Evolutionary conservation across 768 basidiomycete genomes (phyloP).

Genomic region (Hygrocybe punicea): DNA sequence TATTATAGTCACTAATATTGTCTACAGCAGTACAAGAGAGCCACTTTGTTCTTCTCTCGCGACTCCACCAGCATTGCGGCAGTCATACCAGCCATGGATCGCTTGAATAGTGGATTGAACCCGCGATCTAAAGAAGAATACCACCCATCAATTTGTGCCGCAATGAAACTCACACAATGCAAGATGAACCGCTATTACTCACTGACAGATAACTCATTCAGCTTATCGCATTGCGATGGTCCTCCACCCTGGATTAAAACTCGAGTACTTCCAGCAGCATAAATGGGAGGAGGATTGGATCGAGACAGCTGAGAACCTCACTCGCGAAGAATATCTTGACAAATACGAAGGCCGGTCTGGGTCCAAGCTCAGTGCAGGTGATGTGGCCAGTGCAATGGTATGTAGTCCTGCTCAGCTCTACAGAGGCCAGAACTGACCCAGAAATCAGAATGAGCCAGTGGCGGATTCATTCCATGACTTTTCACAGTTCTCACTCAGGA

Average conservation of each 20-base stretch:
- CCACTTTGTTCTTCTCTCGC: no score
- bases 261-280: slow-evolving; percentile 25
- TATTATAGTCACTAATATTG: no score
- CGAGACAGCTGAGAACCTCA: slow-evolving; percentile 13
- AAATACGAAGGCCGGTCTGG: background rate
- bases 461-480: background rate
- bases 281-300: slow-evolving; percentile 28
- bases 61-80: no score
- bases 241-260: slow-evolving; percentile 29
- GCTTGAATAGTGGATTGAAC: no score
- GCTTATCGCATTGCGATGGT: slow-evolving; percentile 31
- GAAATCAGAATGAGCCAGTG: background rate
- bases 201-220: slow-evolving; percentile 32
- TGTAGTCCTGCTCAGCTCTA: background rate
- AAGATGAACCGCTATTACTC: slow-evolving; percentile 34
- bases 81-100: no score
- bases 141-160: no score
- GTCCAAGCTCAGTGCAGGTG: background rate
- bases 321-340: slow-evolving; percentile 14
- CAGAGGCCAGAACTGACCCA: background rate
- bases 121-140: no score
- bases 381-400: background rate
- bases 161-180: slow-evolving; percentile 22
- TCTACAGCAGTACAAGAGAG: no score
- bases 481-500: background rate